These are phyloP conservation scores for Aspergillus sp. DNA, from an alignment of 2,329 filamentous ascomycete species.

Conservation along the genomic window DNA sequence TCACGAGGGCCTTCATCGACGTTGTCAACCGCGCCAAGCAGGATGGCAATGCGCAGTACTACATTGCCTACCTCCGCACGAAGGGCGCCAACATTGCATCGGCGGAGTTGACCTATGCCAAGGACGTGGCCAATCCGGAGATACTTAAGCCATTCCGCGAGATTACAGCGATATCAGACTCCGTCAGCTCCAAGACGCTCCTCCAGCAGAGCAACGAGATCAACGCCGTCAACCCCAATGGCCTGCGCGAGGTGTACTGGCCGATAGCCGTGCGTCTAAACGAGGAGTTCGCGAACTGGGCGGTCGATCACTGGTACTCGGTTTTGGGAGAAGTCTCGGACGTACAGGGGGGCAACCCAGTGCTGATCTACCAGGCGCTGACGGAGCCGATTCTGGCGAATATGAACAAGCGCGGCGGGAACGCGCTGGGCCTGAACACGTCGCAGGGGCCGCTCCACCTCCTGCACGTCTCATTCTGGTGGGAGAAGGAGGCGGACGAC, in stretches of 20 bases:
- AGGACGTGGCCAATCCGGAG: constrained; percentile 24
- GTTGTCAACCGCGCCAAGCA: constrained; percentile 5
- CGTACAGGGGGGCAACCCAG: constrained; percentile 5
- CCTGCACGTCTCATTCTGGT: constrained; percentile 7
- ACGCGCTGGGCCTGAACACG: constrained; percentile 11
- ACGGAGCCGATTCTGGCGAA: constrained; percentile 5
- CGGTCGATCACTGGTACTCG: constrained; percentile 7
- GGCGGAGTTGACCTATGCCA: constrained; percentile 30
- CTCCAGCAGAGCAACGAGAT: constrained; percentile 26
- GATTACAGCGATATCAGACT: constrained; percentile 22
- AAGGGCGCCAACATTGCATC: constrained; percentile 17
- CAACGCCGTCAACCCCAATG: constrained; percentile 22
- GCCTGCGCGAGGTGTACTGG: constrained; percentile 24
- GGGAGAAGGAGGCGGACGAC: constrained; percentile 5
- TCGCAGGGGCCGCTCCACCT: constrained; percentile 8
- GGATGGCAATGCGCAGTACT: constrained; percentile 27
- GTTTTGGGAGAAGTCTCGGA: constrained; percentile 7
- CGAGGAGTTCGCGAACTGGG: constrained; percentile 17
- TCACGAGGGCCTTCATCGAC: constrained; percentile 3
- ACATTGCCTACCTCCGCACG: constrained; percentile 20
- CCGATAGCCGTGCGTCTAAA: constrained; percentile 22
- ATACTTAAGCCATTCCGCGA: constrained; percentile 29
- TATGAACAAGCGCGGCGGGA: constrained; percentile 12
- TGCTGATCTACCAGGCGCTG: constrained; percentile 8
- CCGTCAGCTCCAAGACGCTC: constrained; percentile 18